Evolutionary conservation across 1,284 basidiomycete genomes (phyloP), one percentile per base, ranked within the genome.

Genomic region (Porogramme epimiltina): DNA sequence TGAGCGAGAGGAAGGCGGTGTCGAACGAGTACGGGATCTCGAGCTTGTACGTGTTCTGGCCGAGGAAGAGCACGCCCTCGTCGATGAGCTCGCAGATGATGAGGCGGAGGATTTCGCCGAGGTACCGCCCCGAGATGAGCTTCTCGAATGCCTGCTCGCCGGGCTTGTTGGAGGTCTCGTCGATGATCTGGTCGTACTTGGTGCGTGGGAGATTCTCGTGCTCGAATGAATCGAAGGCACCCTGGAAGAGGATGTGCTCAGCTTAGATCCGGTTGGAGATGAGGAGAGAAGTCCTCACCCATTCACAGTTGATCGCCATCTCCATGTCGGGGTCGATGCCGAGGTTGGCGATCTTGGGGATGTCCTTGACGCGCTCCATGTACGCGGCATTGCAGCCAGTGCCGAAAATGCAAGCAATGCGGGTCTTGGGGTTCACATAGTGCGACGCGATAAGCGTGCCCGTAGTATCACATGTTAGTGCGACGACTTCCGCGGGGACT

Each of bases 311-410:
- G 72, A 99, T 98, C 10, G 89, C 96, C 85, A 99, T 98, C 57
- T 91, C 78, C 40, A 78, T 84, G 11, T 79, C 73, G 2, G 72
- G 73, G 51, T 90, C 85, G 57, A 98, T 79, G 1, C 87, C 85
- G 20, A 95, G 73, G 51, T 84, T 62, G 52, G 82, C 78, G 61
- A 98, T 84, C 80, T 99, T 93, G 44, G 84, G 82, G 39, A 91
- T 87, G 54, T 84, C 77, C 31, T 73, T 72, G 18, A 95, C 82
- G 54, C 87, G 86, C 70, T 99, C 96, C 91, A 95, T 94, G 68
- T 95, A 96, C 4, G 96, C 96, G 0, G 96, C 97, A 70, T 99
- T 99, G 70, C 96, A 99, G 1, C 96, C 96, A 2, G 96, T 99
- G 34, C 96, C 97, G 63, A 98, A 97, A 67, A 99, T 99, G 68